These are phyloP conservation scores for Neoscytalidium dimidiatum DNA, from an alignment of 2,329 filamentous ascomycete genomes.

Conservation along the genomic window DNA sequence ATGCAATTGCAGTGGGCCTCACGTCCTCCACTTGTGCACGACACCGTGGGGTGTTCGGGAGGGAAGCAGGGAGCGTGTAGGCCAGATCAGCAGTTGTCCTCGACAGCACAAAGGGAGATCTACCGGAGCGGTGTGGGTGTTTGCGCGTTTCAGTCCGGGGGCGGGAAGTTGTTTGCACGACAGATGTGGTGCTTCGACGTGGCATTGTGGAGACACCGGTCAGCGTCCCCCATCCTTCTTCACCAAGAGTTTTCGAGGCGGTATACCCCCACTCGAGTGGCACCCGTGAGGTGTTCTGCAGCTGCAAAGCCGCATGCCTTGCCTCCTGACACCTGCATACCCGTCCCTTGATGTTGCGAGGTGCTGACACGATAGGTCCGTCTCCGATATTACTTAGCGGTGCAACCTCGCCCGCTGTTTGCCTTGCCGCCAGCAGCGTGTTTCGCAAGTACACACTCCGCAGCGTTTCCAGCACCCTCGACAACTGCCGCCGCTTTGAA, in stretches of 20 bases:
- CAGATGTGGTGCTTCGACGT: constrained; percentile 8
- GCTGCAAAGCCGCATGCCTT: constrained; percentile 1
- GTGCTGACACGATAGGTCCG: not conserved
- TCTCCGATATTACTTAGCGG: not conserved
- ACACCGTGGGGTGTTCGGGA: constrained; percentile 10
- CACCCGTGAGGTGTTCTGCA: not conserved
- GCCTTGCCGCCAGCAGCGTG: not conserved
- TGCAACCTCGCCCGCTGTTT: constrained; percentile 1
- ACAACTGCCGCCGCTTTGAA: not conserved
- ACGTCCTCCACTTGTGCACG: constrained; percentile 6
- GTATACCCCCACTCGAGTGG: constrained; percentile 1
- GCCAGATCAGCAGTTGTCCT: constrained; percentile 16
- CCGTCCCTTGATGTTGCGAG: not conserved
- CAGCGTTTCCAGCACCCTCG: not conserved
- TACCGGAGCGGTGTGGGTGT: constrained; percentile 16
- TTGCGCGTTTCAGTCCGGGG: constrained; percentile 17
- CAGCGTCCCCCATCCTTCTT: constrained; percentile 11
- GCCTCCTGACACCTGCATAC: constrained; percentile 4
- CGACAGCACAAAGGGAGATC: constrained; percentile 16
- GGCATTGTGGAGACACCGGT: constrained; percentile 17
- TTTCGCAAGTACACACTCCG: not conserved
- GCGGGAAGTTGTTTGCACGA: constrained; percentile 3
- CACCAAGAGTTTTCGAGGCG: not conserved
- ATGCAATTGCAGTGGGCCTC: not conserved
- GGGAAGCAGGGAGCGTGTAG: constrained; percentile 6